These are phyloP conservation scores for Tolypocladium tropicale DNA, from an alignment of 2,329 filamentous ascomycete genomes.

Conservation along the genomic window DNA sequence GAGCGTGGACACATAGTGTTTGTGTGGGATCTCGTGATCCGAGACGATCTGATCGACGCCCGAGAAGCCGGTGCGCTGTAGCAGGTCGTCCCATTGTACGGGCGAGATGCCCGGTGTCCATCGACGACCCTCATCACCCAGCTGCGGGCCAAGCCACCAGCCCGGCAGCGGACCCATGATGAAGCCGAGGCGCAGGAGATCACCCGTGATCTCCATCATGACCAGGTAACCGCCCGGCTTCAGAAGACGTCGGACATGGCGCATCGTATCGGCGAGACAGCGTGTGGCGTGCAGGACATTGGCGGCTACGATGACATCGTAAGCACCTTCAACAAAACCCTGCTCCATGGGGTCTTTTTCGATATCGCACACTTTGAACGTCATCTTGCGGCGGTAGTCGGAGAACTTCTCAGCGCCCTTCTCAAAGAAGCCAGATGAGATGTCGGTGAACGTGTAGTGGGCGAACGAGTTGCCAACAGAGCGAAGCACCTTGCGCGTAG, in stretches of 20 bases:
- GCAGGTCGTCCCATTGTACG: slow-evolving; percentile 1
- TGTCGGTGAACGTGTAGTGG: not conserved
- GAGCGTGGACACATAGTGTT: not conserved
- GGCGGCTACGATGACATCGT: not conserved
- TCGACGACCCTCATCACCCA: not conserved
- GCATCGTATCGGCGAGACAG: not conserved
- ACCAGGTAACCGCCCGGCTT: slow-evolving; percentile 4
- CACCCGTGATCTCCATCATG: slow-evolving; percentile 4
- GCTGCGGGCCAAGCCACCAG: not conserved
- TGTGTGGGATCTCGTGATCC: not conserved
- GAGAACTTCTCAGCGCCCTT: not conserved
- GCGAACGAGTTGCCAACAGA: not conserved
- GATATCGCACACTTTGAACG: not conserved
- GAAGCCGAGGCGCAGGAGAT: slow-evolving; percentile 1
- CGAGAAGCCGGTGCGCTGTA: slow-evolving; percentile 4
- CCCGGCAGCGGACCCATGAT: not conserved
- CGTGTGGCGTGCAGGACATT: not conserved
- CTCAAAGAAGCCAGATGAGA: not conserved
- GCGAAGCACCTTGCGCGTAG: not conserved
- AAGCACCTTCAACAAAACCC: not conserved
- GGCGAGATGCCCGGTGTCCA: not conserved
- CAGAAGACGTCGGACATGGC: slow-evolving; percentile 4
- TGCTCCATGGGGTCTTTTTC: not conserved
- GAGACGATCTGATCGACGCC: slow-evolving; percentile 1
- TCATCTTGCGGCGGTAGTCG: not conserved